Evolutionary conservation across 2,329 filamentous ascomycete species (phyloP).

Genomic region (Bipolaris victoriae): DNA sequence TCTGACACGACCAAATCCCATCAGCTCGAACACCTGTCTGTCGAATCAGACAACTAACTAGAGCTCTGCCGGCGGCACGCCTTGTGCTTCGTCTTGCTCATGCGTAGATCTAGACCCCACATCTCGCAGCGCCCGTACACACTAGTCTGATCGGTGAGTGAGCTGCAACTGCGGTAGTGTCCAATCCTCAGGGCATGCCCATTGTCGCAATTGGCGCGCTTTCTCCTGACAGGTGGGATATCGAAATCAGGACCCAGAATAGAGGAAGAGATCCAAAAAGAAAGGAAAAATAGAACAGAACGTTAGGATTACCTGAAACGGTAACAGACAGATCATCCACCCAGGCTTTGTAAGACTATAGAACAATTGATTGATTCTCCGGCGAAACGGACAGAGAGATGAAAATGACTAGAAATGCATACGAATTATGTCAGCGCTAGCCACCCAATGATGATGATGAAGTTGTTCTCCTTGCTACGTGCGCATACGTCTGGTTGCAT

Average conservation of each 20-base stretch:
- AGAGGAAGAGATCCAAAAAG: background rate
- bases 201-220: background rate
- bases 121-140: background rate
- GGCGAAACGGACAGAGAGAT: slow-evolving; percentile 10
- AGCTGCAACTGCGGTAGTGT: background rate
- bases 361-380: slow-evolving; percentile 5
- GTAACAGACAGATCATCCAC: background rate
- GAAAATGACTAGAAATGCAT: slow-evolving; percentile 25
- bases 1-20: background rate
- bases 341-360: background rate
- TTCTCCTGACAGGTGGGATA: background rate
- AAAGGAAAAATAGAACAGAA: background rate
- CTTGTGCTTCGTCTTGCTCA: background rate
- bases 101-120: slow-evolving; percentile 1
- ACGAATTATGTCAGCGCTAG: slow-evolving; percentile 34
- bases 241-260: background rate
- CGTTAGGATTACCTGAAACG: background rate
- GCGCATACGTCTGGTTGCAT: slow-evolving; percentile 2
- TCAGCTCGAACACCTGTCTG: background rate
- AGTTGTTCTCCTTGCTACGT: slow-evolving; percentile 1
- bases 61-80: background rate
- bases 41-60: background rate
- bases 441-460: slow-evolving; percentile 33
- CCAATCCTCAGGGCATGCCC: background rate
- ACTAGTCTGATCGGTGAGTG: slow-evolving; percentile 10